Evolutionary conservation across 805 yeast species (phyloP), one percentile per base, ranked within the genome.

Genomic region (Brettanomyces naardenensis): DNA sequence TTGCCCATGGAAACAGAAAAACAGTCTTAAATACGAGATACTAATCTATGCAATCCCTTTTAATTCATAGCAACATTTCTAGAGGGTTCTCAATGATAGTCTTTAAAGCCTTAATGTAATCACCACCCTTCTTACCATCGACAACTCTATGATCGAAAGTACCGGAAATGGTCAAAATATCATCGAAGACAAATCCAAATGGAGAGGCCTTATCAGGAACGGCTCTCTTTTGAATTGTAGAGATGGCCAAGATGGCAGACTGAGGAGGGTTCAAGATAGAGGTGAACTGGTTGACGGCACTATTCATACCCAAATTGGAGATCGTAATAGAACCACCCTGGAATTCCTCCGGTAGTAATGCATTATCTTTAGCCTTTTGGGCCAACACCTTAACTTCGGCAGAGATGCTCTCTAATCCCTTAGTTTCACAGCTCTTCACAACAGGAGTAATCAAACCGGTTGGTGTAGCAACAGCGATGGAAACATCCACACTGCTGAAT

Each of bases 271-370:
- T 92, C 64, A 92, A 80, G 65, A 92, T 92, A 27, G 98, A 90
- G 22, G 98, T 90, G 78, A 92, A 92, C 60, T 82, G 57, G 47
- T 78, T 72, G 33, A 90, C 97, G 39, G 98, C 97, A 41, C 69
- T 76, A 78, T 92, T 92, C 98, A 92, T 92, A 61, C 99, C 99
- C 73, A 92, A 72, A 81, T 92, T 92, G 49, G 97, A 92, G 58
- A 92, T 90, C 62, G 97, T 88, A 64, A 92, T 86, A 52, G 98
- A 89, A 59, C 99, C 99, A 55, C 99, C 99, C 75, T 87, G 95
- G 80, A 84, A 92, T 70, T 92, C 98, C 64, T 87, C 95, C 46
- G 99, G 99, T 48, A 67, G 59, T 62, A 92, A 79, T 72, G 90
- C 92, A 67, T 87, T 88, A 43, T 73, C 87, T 66, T 90, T 88